Evolutionary conservation across 768 basidiomycete genomes (phyloP).

Genomic region (Pulveroboletus ravenelii): DNA sequence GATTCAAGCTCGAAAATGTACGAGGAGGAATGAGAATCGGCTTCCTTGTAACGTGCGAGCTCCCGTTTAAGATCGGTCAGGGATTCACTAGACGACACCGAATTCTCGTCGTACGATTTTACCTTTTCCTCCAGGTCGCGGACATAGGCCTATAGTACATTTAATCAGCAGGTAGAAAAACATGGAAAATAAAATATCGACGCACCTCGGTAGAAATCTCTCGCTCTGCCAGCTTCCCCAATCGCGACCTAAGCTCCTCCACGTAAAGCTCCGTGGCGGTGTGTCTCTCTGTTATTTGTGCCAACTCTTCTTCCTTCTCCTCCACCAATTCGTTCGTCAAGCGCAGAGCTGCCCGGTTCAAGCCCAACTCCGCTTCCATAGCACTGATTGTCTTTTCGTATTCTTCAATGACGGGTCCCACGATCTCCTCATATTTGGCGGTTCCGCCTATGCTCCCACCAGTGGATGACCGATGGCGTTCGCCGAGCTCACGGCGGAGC

Average conservation of each 20-base stretch:
- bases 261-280: constrained; percentile 80
- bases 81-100: constrained; percentile 69
- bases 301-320: constrained; percentile 83
- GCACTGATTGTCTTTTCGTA: constrained; percentile 96
- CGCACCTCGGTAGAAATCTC: constrained; percentile 89
- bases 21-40: constrained; percentile 62
- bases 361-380: constrained; percentile 87
- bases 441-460: constrained; percentile 65
- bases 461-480: constrained; percentile 55
- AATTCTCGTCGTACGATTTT: constrained; percentile 77
- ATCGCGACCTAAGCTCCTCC: constrained; percentile 74
- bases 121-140: constrained; percentile 92
- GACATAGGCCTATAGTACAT: constrained; percentile 68
- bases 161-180: neutral
- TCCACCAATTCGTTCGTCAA: constrained; percentile 91
- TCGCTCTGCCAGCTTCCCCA: constrained; percentile 80
- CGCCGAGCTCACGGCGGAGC: constrained; percentile 72
- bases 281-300: constrained; percentile 62
- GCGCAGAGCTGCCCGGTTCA: constrained; percentile 81
- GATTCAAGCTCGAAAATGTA: constrained; percentile 87
- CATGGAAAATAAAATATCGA: neutral
- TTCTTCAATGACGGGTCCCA: constrained; percentile 96
- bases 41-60: constrained; percentile 69
- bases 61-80: constrained; percentile 83
- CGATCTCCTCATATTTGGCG: constrained; percentile 84